phyloP scores from a whole-genome alignment of 805 yeast species.

The Candida sanyiensis region DNA sequence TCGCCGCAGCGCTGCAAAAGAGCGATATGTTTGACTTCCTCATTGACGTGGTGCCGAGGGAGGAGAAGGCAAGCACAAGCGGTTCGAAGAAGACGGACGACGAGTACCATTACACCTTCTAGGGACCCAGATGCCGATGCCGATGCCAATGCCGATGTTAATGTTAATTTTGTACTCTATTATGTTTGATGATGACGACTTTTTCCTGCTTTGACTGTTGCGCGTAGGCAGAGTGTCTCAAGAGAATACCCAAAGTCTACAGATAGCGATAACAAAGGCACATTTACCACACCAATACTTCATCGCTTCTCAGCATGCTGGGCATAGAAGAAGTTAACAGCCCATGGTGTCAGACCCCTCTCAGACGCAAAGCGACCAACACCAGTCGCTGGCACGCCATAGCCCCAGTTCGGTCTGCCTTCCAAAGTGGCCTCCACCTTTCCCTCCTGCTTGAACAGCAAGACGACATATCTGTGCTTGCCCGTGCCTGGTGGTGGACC shows the following conservation, averaged over 20 bases:
- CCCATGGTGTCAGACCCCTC: constrained; percentile 58
- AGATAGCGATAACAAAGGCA: too few species aligned
- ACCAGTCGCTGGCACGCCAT: constrained; percentile 75
- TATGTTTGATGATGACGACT: constrained; percentile 4
- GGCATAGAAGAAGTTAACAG: constrained; percentile 82
- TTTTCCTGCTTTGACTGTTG: background rate
- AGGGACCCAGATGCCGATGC: constrained; percentile 1
- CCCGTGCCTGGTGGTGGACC: constrained; percentile 89
- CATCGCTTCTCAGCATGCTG: constrained; percentile 43
- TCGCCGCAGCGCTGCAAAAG: constrained; percentile 90
- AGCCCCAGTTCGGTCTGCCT: constrained; percentile 79
- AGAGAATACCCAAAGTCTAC: too few species aligned
- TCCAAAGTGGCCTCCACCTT: constrained; percentile 31
- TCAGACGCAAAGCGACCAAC: constrained; percentile 66
- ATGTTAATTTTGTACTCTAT: constrained; percentile 1
- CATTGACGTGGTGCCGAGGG: constrained; percentile 93
- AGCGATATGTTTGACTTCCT: constrained; percentile 96
- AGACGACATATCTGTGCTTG: constrained; percentile 78
- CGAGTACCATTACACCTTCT: constrained; percentile 2
- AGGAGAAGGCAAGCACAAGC: constrained; percentile 35
- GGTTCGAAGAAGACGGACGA: constrained; percentile 2
- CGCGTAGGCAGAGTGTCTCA: too few species aligned
- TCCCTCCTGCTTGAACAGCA: constrained; percentile 62
- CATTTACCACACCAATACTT: too few species aligned
- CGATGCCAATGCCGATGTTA: constrained; percentile 7